Percentiles rank a stretch among this genome's conserved stretches.
These are phyloP conservation scores for Fistulinella staudtii DNA, from an alignment of 1,284 basidiomycete genomes.

Conservation along the genomic window DNA sequence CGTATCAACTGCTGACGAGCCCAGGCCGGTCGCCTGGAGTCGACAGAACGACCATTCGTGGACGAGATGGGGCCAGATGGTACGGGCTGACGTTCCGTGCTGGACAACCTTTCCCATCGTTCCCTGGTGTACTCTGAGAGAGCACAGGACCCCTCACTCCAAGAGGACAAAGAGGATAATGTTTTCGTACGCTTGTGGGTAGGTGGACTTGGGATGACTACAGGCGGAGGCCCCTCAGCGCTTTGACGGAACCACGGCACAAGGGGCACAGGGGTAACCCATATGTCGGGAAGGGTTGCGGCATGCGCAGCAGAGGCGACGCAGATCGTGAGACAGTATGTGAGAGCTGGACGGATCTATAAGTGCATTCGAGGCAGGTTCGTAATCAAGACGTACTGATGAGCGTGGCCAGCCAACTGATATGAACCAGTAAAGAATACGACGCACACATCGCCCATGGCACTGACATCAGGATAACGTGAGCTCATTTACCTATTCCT, in stretches of 20 bases:
- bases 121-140: conserved; percentile 29
- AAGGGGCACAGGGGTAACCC: conserved; percentile 46
- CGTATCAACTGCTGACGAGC: conserved; percentile 39
- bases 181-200: conserved; percentile 8
- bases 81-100: conserved; percentile 14
- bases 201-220: conserved; percentile 5
- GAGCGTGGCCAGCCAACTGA: conserved; percentile 52
- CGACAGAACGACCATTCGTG: conserved; percentile 19
- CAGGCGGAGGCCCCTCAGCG: conserved; percentile 3
- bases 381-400: conserved; percentile 40
- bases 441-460: conserved; percentile 51
- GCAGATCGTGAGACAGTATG: conserved; percentile 53
- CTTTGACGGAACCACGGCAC: conserved; percentile 55
- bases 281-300: conserved; percentile 42
- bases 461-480: conserved; percentile 24
- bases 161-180: conserved; percentile 6
- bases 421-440: conserved; percentile 45
- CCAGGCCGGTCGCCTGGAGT: conserved; percentile 41
- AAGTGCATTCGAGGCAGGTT: conserved; percentile 1
- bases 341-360: conserved; percentile 39
- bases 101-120: conserved; percentile 29
- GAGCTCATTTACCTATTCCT: conserved; percentile 1
- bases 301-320: conserved; percentile 44
- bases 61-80: conserved; percentile 17
- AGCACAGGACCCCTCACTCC: conserved; percentile 18